These are phyloP conservation scores for Irpex sp. DNA, from an alignment of 1,284 basidiomycete genomes.

Conservation along the genomic window DNA sequence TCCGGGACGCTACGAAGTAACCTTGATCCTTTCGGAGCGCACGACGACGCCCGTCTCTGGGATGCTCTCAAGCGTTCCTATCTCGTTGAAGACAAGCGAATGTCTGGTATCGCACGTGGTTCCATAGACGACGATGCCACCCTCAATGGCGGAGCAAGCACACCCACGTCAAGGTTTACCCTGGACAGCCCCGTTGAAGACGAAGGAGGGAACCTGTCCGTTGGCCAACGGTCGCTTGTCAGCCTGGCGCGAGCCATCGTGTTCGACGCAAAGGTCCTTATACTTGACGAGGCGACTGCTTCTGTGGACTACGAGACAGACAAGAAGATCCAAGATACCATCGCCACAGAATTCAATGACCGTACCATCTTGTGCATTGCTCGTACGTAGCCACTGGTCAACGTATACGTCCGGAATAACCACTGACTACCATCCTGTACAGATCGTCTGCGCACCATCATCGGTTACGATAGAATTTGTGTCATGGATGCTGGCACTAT, in stretches of 20 bases:
- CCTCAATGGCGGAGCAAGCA: constrained; percentile 15
- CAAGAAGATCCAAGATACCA: constrained; percentile 83
- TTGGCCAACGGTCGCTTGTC: constrained; percentile 63
- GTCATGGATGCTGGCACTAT: constrained; percentile 72
- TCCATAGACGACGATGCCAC: constrained; percentile 17
- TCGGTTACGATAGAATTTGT: constrained; percentile 72
- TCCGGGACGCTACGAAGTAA: constrained; percentile 82
- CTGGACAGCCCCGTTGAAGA: constrained; percentile 82
- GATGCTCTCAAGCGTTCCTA: constrained; percentile 80
- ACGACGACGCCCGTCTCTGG: constrained; percentile 78
- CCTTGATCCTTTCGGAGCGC: constrained; percentile 76
- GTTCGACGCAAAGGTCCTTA: constrained; percentile 72
- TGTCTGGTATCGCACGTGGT: constrained; percentile 15
- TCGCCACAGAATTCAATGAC: constrained; percentile 75
- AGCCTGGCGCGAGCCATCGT: constrained; percentile 81
- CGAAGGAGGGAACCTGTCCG: constrained; percentile 75
- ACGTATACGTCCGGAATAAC: neutral
- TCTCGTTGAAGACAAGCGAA: constrained; percentile 49
- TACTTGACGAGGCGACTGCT: constrained; percentile 79
- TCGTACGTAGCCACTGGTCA: constrained; percentile 41
- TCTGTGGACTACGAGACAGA: constrained; percentile 85
- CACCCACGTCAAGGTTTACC: constrained; percentile 45
- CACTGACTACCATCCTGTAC: constrained; percentile 6
- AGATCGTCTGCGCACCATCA: constrained; percentile 76
- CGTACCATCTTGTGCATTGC: constrained; percentile 82